These are phyloP conservation scores for Hortaea werneckii DNA, from an alignment of 2,329 filamentous ascomycete genomes.

Conservation along the genomic window DNA sequence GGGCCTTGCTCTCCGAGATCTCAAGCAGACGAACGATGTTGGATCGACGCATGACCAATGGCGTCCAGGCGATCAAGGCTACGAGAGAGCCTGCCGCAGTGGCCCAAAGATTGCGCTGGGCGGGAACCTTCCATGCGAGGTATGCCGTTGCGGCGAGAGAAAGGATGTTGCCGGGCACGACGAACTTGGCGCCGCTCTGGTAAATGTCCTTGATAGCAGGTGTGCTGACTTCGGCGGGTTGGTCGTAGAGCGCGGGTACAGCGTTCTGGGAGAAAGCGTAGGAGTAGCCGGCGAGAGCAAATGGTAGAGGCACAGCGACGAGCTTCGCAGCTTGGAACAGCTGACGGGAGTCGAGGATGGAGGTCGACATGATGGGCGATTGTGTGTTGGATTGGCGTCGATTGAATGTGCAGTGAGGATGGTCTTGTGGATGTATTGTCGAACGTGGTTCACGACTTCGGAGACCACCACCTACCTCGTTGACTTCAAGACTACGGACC, in stretches of 20 bases:
- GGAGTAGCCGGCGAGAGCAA: constrained; percentile 6
- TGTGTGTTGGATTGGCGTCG: no score
- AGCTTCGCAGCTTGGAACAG: constrained; percentile 5
- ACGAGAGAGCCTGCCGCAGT: constrained; percentile 1
- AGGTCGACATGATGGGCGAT: not conserved
- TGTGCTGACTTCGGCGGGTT: constrained; percentile 1
- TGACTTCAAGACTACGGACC: no score
- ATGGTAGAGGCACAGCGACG: constrained; percentile 8
- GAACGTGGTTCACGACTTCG: no score
- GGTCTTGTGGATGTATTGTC: no score
- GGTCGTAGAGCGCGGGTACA: constrained; percentile 6
- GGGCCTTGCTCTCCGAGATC: constrained; percentile 1
- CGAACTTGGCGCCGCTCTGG: constrained; percentile 2
- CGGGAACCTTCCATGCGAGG: constrained; percentile 7
- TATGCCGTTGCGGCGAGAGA: constrained; percentile 2
- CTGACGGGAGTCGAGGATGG: not conserved
- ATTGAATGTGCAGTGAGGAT: no score
- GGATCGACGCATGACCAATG: constrained; percentile 4
- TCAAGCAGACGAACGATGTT: constrained; percentile 6
- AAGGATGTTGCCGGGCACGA: constrained; percentile 2
- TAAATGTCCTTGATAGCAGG: constrained; percentile 3
- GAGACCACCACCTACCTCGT: no score
- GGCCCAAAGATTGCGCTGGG: constrained; percentile 4
- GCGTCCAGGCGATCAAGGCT: constrained; percentile 1
- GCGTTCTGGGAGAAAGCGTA: constrained; percentile 8